Evolutionary conservation across 306 rosid genomes (phyloP), one percentile per base, ranked within the genome.

Genomic region (Styphnolobium japonicum): DNA sequence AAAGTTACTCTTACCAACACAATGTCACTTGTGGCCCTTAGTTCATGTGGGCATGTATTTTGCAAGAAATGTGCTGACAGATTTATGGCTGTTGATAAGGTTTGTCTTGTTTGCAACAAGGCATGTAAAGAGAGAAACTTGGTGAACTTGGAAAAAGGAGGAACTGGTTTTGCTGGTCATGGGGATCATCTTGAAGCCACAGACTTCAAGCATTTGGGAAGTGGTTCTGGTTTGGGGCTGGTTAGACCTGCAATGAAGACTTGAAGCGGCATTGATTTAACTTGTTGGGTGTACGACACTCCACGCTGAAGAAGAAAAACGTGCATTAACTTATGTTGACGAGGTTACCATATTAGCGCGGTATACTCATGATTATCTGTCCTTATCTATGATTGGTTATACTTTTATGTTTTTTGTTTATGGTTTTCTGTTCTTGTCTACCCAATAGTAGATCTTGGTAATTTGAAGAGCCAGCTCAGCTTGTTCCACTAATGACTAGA

Each of bases 191-290:
- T 95, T 74, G 90, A 96, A 83, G 99, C 98, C 31, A 93, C 52
- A 60, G 98, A 93, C 71, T 95, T 91, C 76, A 93, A 93, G 92
- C 99, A 95, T 81, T 90, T 95, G 92, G 99, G 99, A 52, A 96
- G 99, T 43, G 99, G 99, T 22, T 67, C 85, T n/a, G 99, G 99
- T 60, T 82, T 96, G 82, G 99, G 98, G 34, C 81, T 96, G 83
- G 98, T 93, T 46, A 90, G 99, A 64, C 99, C 98, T 22, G 90
- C 99, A 4, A 90, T 34, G 62, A 95, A 95, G 83, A 93, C 99
- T 52, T 93, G 75, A 90, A 58, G 27, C 36, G 2, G 2, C 31
- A 31, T 77, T 64, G 55, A 6, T 70, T 51, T 0, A 6, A 39
- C 43, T 63, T 43, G 70, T 10, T 4, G 43, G 55, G 42, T 68